Base-by-base conservation (phyloP, 2,329 filamentous ascomycete species). In the Penicillium sp. region DNA sequence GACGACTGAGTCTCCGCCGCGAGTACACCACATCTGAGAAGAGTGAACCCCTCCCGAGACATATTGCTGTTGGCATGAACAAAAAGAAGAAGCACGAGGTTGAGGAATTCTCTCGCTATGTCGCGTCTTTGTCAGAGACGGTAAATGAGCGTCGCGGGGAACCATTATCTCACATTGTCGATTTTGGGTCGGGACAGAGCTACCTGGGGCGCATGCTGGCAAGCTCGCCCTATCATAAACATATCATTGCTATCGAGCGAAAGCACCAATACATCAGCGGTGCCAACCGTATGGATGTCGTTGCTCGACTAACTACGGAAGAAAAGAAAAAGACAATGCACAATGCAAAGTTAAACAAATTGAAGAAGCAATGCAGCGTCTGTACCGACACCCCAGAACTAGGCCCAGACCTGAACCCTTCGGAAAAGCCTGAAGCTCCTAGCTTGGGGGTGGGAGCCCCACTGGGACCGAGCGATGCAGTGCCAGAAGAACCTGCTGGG, bases 11-110 rank as follows among this genome's bases (percentile, higher is more conserved):
- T 13, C 76, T 97, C 27, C 74, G 75, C 8, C 80, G 92, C 34
- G 78, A 84, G 2, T 89, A 89, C 53, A 65, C 72, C 1, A 71
- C 78, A 0, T 67, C 66, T 15, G 52, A 65, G 21, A 73, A 62
- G 25, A 64, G 55, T 75, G 82, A 52, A 79, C 83, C 6, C 80
- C 61, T 96, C 23, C 85, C 90, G 3, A 82, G 85, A 46, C 82
- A 87, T 62, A 83, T 96, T 16, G 84, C 89, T 0, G 83, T 96
- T 15, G 94, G 94, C 4, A 99, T 99, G 94, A 96, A 91, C 59
- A 84, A 88, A 18, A 99, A 99, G 72, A 99, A 99, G 74, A 82
- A 90, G 1, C 94, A 99, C 68, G 94, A 99, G 76, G 94, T 97
- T 32, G 83, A 86, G 56, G 86, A 94, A 68, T 97, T 97, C 68